phyloP scores from a whole-genome alignment of 352 stramenopile species.

The Pythium folliculosum region DNA sequence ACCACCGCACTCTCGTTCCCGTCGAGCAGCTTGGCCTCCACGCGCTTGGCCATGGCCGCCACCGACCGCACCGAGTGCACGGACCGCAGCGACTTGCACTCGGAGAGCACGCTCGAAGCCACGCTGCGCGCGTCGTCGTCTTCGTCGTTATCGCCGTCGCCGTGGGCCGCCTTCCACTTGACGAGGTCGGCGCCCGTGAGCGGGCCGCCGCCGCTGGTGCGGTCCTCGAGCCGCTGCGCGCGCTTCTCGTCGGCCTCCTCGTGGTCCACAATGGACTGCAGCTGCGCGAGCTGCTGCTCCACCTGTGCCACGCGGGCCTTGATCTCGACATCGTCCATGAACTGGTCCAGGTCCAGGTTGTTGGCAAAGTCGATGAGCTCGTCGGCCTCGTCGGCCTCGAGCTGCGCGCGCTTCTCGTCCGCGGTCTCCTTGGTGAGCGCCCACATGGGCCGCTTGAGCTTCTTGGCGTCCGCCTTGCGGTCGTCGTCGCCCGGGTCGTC shows the following conservation, averaged over 20 bases:
- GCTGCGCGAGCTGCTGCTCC: constrained; percentile 88
- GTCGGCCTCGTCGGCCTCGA: constrained; percentile 86
- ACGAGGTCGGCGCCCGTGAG: constrained; percentile 60
- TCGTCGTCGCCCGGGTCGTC: constrained; percentile 27
- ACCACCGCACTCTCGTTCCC: constrained; percentile 24
- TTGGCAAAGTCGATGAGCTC: constrained; percentile 94
- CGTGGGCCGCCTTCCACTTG: constrained; percentile 34
- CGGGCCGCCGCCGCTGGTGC: constrained; percentile 20
- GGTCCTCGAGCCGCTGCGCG: constrained; percentile 71
- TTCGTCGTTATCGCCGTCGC: constrained; percentile 28
- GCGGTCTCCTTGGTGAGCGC: constrained; percentile 87
- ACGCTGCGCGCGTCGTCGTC: constrained; percentile 74
- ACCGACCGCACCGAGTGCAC: constrained; percentile 85
- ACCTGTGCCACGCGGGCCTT: constrained; percentile 84
- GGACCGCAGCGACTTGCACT: constrained; percentile 86
- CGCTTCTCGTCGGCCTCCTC: constrained; percentile 85
- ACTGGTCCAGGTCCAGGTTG: constrained; percentile 93
- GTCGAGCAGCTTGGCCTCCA: constrained; percentile 62
- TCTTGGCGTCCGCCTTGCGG: constrained; percentile 28
- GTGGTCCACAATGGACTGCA: constrained; percentile 83
- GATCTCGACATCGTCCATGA: constrained; percentile 91
- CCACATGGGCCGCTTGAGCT: constrained; percentile 83
- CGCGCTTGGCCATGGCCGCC: constrained; percentile 66
- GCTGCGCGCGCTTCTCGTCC: constrained; percentile 69
- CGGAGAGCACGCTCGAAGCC: constrained; percentile 74